Conservation (phyloP, 495 filamentous ascomycete species). For the Tuber borchii region DNA sequence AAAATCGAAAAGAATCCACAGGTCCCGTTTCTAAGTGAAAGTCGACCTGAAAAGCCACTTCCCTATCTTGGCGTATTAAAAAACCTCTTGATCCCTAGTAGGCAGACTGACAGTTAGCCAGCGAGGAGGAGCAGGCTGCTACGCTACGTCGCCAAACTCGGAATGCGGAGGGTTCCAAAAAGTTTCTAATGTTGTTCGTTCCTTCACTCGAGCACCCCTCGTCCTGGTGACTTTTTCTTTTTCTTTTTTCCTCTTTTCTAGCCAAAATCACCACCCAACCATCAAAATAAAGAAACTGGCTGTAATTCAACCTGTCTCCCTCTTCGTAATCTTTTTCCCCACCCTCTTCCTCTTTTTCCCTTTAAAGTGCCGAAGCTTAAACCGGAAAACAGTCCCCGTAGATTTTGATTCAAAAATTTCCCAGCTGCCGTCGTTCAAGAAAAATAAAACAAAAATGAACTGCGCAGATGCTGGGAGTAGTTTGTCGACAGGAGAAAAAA, state of each 20-base stretch:
- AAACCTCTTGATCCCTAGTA: background rate
- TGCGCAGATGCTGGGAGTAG: background rate
- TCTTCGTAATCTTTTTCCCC: background rate
- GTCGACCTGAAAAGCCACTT: background rate
- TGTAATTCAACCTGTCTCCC: background rate
- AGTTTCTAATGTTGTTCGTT: background rate
- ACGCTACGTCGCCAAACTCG: background rate
- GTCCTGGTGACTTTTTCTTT: background rate
- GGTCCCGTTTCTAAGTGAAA: background rate
- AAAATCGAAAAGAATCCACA: background rate
- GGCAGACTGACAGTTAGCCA: background rate
- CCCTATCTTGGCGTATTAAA: background rate
- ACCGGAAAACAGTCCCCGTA: slow-evolving; percentile 25
- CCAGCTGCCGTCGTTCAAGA: slow-evolving; percentile 16
- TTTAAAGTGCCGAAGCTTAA: slow-evolving; percentile 34
- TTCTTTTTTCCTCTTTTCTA: background rate
- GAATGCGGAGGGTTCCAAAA: slow-evolving; percentile 1
- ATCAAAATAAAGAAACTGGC: background rate
- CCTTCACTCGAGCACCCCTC: background rate
- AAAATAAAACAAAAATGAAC: slow-evolving; percentile 11
- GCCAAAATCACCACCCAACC: background rate
- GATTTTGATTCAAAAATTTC: slow-evolving; percentile 15
- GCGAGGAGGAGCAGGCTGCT: background rate
- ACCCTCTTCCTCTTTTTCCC: background rate
- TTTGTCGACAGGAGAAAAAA: background rate